Conservation (phyloP, 2,329 filamentous ascomycete genomes). For the Aspergillus quadricinctus region DNA sequence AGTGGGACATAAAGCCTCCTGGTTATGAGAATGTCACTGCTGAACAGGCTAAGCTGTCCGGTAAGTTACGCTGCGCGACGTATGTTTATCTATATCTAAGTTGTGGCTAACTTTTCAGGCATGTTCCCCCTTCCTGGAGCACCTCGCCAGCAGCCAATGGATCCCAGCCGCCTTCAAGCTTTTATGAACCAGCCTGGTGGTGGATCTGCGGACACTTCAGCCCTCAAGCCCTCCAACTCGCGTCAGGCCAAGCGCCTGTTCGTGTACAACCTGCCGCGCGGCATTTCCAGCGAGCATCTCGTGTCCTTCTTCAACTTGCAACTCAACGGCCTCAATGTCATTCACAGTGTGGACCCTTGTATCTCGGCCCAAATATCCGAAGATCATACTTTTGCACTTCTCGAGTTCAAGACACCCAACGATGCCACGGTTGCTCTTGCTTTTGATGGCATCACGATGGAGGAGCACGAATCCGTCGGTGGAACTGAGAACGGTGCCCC, state of each 20-base stretch:
- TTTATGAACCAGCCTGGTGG: conserved; percentile 88
- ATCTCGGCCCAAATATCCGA: conserved; percentile 75
- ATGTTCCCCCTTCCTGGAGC: conserved; percentile 98
- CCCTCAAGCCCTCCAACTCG: conserved; percentile 86
- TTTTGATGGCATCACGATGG: conserved; percentile 85
- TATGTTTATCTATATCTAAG: neutral
- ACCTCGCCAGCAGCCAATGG: conserved; percentile 90
- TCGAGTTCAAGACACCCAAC: conserved; percentile 83
- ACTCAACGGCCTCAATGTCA: conserved; percentile 91
- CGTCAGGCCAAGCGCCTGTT: conserved; percentile 91
- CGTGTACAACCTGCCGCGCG: conserved; percentile 72
- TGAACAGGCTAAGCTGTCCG: conserved; percentile 95
- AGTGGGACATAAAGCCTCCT: conserved; percentile 99
- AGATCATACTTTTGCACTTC: conserved; percentile 73
- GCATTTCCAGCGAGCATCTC: conserved; percentile 70
- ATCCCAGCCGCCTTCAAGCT: conserved; percentile 86
- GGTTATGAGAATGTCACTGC: conserved; percentile 98
- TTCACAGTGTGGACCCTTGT: conserved; percentile 79
- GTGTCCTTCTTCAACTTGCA: conserved; percentile 91
- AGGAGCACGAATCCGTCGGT: conserved; percentile 59
- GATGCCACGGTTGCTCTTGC: conserved; percentile 91
- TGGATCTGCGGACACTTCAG: conserved; percentile 64
- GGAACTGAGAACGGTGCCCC: conserved; percentile 52
- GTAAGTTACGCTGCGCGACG: conserved; percentile 27
- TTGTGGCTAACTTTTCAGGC: conserved; percentile 41